A percentile compares a stretch with the other conserved stretches of the same genome.
Evolutionary conservation across 2,329 filamentous ascomycete species (phyloP).

Genomic region (Aspergillus sp.): DNA sequence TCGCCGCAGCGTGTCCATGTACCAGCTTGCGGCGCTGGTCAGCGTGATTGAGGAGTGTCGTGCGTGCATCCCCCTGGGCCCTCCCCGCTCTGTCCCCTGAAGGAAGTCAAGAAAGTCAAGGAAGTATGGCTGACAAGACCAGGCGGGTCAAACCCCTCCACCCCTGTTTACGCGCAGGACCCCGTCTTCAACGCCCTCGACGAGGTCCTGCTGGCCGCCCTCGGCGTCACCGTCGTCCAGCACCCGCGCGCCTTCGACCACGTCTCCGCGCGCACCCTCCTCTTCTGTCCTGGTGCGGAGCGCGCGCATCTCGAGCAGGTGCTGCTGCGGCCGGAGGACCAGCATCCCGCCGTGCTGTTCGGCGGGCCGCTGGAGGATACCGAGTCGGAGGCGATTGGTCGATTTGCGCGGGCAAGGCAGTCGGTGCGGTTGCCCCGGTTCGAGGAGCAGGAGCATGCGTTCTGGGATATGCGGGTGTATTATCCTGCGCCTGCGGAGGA

Average conservation of each 20-base stretch:
- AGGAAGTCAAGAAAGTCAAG: background rate
- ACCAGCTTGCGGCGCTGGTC: slow-evolving; percentile 40
- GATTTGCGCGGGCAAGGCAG: slow-evolving; percentile 17
- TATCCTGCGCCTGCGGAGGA: slow-evolving; percentile 13
- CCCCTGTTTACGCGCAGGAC: slow-evolving; percentile 49
- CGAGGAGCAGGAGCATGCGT: slow-evolving; percentile 32
- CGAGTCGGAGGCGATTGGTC: slow-evolving; percentile 21
- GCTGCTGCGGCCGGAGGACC: slow-evolving; percentile 43
- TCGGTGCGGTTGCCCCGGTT: slow-evolving; percentile 31
- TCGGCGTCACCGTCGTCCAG: slow-evolving; percentile 38
- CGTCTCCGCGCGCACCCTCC: slow-evolving; percentile 51
- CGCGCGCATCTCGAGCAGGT: slow-evolving; percentile 51
- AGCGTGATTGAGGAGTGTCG: slow-evolving; percentile 26
- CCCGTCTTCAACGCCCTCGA: slow-evolving; percentile 53
- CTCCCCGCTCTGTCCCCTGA: background rate
- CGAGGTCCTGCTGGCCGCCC: slow-evolving; percentile 32
- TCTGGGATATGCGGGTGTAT: slow-evolving; percentile 39
- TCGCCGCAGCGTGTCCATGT: slow-evolving; percentile 39
- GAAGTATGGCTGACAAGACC: background rate
- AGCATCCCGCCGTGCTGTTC: slow-evolving; percentile 55
- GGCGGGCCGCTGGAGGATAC: slow-evolving; percentile 48
- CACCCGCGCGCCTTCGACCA: slow-evolving; percentile 54
- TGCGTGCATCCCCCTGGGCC: slow-evolving; percentile 14
- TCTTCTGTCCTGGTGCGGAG: slow-evolving; percentile 62
- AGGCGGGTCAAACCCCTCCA: slow-evolving; percentile 2